phyloP scores from a whole-genome alignment of 2,329 filamentous ascomycete species.

The Fusarium pseudograminearum region DNA sequence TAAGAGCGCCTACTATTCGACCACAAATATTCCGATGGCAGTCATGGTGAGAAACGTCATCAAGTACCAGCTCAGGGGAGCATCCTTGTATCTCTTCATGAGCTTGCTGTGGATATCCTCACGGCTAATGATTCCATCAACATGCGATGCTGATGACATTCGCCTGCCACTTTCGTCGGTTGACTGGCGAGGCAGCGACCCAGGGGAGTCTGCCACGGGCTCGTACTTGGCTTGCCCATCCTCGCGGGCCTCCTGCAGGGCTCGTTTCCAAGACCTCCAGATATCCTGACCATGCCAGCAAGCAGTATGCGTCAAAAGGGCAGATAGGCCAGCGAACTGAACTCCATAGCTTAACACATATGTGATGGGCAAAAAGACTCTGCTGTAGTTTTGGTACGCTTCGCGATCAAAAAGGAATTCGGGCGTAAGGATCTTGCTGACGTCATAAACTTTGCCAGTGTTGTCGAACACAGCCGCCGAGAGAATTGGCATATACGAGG shows the following conservation, averaged over 20 bases:
- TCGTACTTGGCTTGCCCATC: conserved; percentile 65
- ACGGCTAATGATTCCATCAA: conserved; percentile 70
- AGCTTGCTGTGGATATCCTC: conserved; percentile 88
- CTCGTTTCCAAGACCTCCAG: conserved; percentile 78
- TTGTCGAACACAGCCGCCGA: conserved; percentile 90
- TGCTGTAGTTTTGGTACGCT: conserved; percentile 84
- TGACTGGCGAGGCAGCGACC: conserved; percentile 30
- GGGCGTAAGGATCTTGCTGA: conserved; percentile 80
- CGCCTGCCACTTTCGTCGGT: conserved; percentile 35
- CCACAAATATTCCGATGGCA: conserved; percentile 82
- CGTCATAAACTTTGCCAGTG: conserved; percentile 81
- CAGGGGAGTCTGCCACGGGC: conserved; percentile 56
- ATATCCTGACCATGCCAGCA: conserved; percentile 91
- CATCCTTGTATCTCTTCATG: conserved; percentile 86
- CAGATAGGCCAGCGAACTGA: conserved; percentile 85
- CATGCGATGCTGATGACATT: conserved; percentile 55
- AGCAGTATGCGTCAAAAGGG: conserved; percentile 81
- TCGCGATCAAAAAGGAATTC: conserved; percentile 83
- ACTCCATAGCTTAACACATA: conserved; percentile 89
- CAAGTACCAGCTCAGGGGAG: conserved; percentile 84
- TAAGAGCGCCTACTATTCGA: conserved; percentile 75
- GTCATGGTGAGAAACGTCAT: conserved; percentile 80
- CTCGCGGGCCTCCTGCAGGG: conserved; percentile 71
- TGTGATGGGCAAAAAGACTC: conserved; percentile 86
- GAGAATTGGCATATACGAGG: conserved; percentile 87